These are phyloP conservation scores for Carex pumila DNA, from an alignment of 176 grass and related monocot species.

Conservation along the genomic window DNA sequence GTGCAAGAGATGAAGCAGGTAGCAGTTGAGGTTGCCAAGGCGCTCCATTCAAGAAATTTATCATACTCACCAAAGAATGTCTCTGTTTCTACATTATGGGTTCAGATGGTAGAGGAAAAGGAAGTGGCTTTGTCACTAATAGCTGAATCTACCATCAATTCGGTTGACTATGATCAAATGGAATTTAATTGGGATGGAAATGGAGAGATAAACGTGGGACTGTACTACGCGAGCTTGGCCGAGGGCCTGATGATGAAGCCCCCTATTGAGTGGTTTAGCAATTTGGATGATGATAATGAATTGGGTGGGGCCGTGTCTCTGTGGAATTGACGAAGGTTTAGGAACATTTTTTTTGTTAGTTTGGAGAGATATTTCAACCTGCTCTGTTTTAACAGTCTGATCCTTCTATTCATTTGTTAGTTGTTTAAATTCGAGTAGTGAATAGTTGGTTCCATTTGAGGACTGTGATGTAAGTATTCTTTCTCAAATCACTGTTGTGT, in stretches of 20 bases:
- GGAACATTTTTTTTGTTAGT: neutral
- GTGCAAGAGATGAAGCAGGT: slow-evolving; percentile 27
- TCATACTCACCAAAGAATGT: neutral
- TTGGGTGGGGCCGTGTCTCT: neutral
- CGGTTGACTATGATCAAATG: neutral
- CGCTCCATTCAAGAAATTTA: slow-evolving; percentile 11
- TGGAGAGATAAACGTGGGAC: slow-evolving; percentile 13
- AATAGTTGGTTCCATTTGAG: neutral
- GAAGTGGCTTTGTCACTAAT: neutral
- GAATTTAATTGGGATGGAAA: slow-evolving; percentile 20
- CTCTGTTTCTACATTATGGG: neutral
- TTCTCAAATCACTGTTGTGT: neutral
- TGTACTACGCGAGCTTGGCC: slow-evolving; percentile 42
- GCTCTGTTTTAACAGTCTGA: neutral
- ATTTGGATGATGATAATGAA: neutral
- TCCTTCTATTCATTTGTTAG: neutral
- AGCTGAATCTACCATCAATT: neutral
- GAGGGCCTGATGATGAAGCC: slow-evolving; percentile 46
- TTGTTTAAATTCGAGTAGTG: neutral
- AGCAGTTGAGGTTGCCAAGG: slow-evolving; percentile 30
- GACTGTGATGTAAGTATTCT: neutral
- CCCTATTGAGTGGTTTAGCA: neutral
- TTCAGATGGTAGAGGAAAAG: neutral
- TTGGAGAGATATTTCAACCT: neutral
- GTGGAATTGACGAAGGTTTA: neutral